Evolutionary conservation across 2,329 filamentous ascomycete species (phyloP).

Genomic region (Oidium heveae): DNA sequence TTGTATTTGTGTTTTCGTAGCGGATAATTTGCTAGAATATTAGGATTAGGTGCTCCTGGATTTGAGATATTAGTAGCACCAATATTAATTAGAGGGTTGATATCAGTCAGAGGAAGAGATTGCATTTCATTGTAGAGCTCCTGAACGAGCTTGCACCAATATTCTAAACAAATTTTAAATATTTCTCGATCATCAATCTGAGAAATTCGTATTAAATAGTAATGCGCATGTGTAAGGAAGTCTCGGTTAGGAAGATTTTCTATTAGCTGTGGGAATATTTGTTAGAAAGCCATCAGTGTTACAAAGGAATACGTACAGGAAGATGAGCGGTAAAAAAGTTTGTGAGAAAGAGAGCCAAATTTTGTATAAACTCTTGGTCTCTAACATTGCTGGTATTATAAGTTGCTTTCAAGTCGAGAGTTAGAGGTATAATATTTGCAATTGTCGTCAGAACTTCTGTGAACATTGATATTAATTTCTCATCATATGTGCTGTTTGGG

Average conservation of each 20-base stretch:
- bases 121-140: conserved; percentile 99
- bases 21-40: conserved; percentile 66
- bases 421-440: conserved; percentile 73
- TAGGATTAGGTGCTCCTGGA: conserved; percentile 64
- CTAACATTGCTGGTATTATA: conserved; percentile 77
- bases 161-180: conserved; percentile 97
- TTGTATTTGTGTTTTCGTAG: conserved; percentile 95
- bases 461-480: conserved; percentile 95
- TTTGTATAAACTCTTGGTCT: conserved; percentile 95
- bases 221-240: conserved; percentile 86
- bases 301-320: conserved; percentile 26
- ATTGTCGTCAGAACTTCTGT: conserved; percentile 87
- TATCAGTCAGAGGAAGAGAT: conserved; percentile 71
- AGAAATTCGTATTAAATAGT: conserved; percentile 92
- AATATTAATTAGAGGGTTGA: conserved; percentile 72
- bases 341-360: conserved; percentile 81
- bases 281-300: conserved; percentile 5
- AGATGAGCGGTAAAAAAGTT: conserved; percentile 94
- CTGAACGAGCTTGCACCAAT: conserved; percentile 96
- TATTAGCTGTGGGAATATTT: conserved; percentile 34
- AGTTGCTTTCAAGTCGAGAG: conserved; percentile 71
- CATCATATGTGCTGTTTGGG: conserved; percentile 53
- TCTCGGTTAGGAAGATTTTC: conserved; percentile 90
- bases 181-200: conserved; percentile 98
- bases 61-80: conserved; percentile 44